Evolutionary conservation across 2,329 filamentous ascomycete genomes (phyloP), one percentile per base, ranked within the genome.

Genomic region (Beauveria medogensis): DNA sequence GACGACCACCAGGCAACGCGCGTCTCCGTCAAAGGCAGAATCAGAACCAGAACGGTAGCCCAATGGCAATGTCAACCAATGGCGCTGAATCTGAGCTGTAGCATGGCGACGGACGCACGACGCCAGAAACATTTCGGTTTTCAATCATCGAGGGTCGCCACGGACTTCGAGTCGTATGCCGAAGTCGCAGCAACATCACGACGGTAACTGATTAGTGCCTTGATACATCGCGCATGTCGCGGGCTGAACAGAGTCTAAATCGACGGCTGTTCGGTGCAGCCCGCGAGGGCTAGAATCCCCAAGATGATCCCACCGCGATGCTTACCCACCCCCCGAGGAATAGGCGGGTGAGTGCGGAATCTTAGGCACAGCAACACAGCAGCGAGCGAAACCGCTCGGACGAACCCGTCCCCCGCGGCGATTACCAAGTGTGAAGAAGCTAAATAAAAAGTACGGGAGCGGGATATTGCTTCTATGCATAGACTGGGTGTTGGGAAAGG

Each of bases 61-160:
- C 81, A 5, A 85, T 84, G 80, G 75, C 76, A 4, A 64, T 82
- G 55, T 83, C 83, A 64, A 73, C 80, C 5, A 83, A 84, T 63
- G 82, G 80, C 58, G 81, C 77, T 61, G 82, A 84, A 69, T 82
- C 81, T 40, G 82, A 83, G 71, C 77, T 85, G 67, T 76, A 76
- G 69, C 61, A 60, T 47, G 65, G 65, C 65, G 58, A 16, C 34
- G 34, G 48, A 55, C 59, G 60, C 62, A 53, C 24, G 47, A 61
- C 20, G 37, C 54, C 40, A 30, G 63, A 54, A 53, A 46, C 18
- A 24, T 9, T 5, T 12, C 16, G 8, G 16, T 6, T 22, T 10
- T 22, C 9, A 41, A 22, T n/a, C 30, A 5, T 9, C 51, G 16
- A 12, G 18, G 16, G 6, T 18, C 47, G 16, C 14, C 9, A 4